phyloP scores from a whole-genome alignment of 2,329 filamentous ascomycete species.

The Fusarium sambucinum region DNA sequence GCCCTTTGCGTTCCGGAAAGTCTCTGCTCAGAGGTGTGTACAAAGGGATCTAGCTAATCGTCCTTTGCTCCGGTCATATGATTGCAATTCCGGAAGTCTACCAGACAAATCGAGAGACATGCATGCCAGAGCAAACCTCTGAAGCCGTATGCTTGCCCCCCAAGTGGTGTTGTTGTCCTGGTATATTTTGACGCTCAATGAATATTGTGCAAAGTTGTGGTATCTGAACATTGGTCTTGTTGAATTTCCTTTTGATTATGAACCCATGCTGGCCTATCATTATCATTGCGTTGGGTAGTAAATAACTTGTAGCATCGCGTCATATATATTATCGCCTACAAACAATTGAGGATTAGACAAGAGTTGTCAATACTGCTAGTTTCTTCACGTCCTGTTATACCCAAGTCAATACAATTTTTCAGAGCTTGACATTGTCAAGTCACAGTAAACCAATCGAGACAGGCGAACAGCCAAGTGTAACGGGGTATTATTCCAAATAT shows the following conservation, averaged over 20 bases:
- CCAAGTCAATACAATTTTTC: not conserved
- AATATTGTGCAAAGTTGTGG: not conserved
- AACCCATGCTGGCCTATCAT: not conserved
- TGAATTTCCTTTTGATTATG: not conserved
- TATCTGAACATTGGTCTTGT: not conserved
- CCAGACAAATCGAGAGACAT: conserved; percentile 9
- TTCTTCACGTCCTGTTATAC: not conserved
- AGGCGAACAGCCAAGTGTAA: conserved; percentile 23
- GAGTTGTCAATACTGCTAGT: not conserved
- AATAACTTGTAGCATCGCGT: not conserved
- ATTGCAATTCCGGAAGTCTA: not conserved
- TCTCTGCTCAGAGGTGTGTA: not conserved
- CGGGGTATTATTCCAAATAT: conserved; percentile 50
- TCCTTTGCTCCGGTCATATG: conserved; percentile 14
- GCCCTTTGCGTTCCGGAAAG: not conserved
- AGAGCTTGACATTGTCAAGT: not conserved
- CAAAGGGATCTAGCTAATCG: not conserved
- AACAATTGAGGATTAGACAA: not conserved
- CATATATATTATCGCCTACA: not conserved
- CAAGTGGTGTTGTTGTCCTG: too few relatives aligned
- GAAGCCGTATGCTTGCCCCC: not conserved
- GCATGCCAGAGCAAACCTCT: not conserved
- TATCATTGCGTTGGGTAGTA: not conserved
- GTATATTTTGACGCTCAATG: not conserved
- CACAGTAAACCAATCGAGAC: not conserved